Base-by-base conservation (phyloP, 805 yeast genomes). In the Saccharomyces cerevisiae region DNA sequence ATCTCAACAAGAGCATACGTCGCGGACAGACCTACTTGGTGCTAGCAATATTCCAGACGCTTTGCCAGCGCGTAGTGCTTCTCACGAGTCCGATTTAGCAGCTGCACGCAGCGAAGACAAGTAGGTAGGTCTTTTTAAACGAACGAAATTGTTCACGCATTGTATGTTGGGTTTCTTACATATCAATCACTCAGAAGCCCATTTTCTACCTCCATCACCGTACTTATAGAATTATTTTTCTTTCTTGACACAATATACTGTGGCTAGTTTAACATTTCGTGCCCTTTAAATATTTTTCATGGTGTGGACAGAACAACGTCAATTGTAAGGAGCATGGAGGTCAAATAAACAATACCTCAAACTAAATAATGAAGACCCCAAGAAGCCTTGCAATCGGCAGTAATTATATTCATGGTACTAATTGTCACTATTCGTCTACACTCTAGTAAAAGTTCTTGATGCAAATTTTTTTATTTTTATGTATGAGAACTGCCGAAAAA, bases 11-110 rank as follows among this genome's bases (percentile, higher is more conserved):
- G 41, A 22, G 17, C 47, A 30, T 26, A 46, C 46, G 32, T 43
- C 53, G 27, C 52, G 50, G 24, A 49, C 54, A 6, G 55, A 48
- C 29, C 57, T 57, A 22, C 30, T 47, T 24, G 30, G 51, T 4
- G 24, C 27, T 1, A 17, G 46, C 24, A 41, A 28, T 13, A 47
- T 32, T 21, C 47, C 54, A 8, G 17, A 17, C 10, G 32, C 28
- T 8, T 43, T 48, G 4, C 22, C 57, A 24, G 36, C 28, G 6
- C 47, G 43, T 26, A 31, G 30, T 14, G 57, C 6, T 3, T 22
- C 22, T 13, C 43, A 47, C 29, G 13, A 21, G 29, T 11, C 21
- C 21, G 28, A 26, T 13, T 21, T 21, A 3, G 30, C 6, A n/a
- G 21, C 6, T 28, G 13, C 41, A 36, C 41, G 2, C 41, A 10